A percentile compares a stretch with the other conserved stretches of the same genome.
Evolutionary conservation across 768 basidiomycete genomes (phyloP).

Genomic region (Albatrellus ellisii): DNA sequence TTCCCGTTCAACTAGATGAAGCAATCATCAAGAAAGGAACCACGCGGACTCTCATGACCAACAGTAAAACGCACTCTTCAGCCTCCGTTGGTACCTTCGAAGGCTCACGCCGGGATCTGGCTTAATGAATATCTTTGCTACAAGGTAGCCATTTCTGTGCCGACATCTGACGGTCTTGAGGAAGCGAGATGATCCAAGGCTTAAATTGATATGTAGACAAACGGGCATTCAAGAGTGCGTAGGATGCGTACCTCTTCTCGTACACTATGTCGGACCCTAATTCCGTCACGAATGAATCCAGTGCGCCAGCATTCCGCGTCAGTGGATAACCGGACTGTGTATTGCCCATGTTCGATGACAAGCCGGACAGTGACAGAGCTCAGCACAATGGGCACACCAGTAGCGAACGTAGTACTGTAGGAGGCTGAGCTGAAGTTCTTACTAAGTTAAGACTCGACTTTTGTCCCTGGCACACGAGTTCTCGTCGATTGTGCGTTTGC

Average conservation of each 20-base stretch:
- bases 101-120: constrained; percentile 78
- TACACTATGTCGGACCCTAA: constrained; percentile 79
- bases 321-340: constrained; percentile 57
- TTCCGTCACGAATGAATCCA: constrained; percentile 87
- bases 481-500: no score
- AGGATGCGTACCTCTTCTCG: constrained; percentile 64
- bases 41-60: constrained; percentile 2
- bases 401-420: background rate
- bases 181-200: constrained; percentile 60
- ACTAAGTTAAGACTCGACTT: no score
- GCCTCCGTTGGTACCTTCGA: constrained; percentile 53
- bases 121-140: constrained; percentile 94
- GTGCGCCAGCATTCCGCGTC: constrained; percentile 61
- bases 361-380: background rate
- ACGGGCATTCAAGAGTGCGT: background rate
- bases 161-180: constrained; percentile 77
- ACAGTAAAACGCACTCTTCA: constrained; percentile 46
- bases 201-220: constrained; percentile 15
- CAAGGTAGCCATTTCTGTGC: constrained; percentile 70
- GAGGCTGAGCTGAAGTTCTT: no score
- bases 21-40: background rate
- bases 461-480: no score
- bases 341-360: constrained; percentile 89
- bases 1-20: constrained; percentile 65
- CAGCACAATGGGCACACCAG: background rate